Conservation (phyloP, 306 rosid species). For the Citrullus colocynthis region DNA sequence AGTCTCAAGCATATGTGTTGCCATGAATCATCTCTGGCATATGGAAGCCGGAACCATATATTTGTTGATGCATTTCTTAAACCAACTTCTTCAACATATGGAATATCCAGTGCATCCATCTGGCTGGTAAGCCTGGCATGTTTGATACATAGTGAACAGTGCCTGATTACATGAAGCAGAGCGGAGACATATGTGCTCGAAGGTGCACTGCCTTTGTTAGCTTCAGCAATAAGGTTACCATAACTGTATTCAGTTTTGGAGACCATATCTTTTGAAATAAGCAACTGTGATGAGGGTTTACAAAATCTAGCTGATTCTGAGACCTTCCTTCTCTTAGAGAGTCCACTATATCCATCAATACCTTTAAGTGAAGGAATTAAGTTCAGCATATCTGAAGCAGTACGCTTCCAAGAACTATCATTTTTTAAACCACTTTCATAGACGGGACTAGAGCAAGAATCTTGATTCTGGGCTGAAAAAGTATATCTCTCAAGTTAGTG, state of each 20-base stretch:
- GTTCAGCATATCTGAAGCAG: conserved; percentile 60
- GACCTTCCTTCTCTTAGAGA: conserved; percentile 51
- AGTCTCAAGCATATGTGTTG: conserved; percentile 87
- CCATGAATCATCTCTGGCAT: conserved; percentile 87
- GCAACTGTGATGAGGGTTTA: conserved; percentile 31
- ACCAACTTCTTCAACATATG: conserved; percentile 92
- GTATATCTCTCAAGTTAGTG: conserved; percentile 20
- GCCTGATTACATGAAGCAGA: conserved; percentile 91
- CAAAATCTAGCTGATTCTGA: conserved; percentile 34
- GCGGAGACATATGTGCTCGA: conserved; percentile 80
- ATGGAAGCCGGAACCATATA: conserved; percentile 94
- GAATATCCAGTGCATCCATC: conserved; percentile 85
- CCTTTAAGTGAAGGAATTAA: conserved; percentile 79
- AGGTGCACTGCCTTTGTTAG: conserved; percentile 78
- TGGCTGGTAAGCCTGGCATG: conserved; percentile 95
- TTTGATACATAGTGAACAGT: conserved; percentile 80
- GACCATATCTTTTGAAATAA: conserved; percentile 34
- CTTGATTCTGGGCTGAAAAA: conserved; percentile 60
- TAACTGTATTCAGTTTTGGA: conserved; percentile 51
- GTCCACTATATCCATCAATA: conserved; percentile 30
- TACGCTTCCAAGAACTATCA: conserved; percentile 60
- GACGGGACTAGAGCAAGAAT: conserved; percentile 29
- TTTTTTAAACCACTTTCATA: conserved; percentile 38
- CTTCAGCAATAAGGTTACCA: conserved; percentile 70
- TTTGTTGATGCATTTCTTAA: conserved; percentile 69